Conservation (phyloP, 164 flowering plant species). For the Hamamelis virginiana region DNA sequence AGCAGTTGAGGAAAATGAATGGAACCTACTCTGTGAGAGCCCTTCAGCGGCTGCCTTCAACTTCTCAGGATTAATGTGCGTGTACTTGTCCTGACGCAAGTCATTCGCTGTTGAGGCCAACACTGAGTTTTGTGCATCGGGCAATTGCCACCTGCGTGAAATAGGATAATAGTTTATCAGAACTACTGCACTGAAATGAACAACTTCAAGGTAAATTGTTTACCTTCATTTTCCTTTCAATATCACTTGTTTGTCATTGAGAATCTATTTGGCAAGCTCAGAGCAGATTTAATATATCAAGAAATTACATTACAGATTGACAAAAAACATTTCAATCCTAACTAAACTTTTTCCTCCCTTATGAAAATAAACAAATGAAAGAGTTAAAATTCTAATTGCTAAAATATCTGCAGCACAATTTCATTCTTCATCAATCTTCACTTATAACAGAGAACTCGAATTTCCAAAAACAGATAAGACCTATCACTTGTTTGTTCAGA, state of each 20-base stretch:
- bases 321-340: no score
- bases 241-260: not conserved
- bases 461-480: no score
- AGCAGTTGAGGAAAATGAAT: not conserved
- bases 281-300: not conserved
- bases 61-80: conserved; percentile 57
- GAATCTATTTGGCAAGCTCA: not conserved
- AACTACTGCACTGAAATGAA: not conserved
- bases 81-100: conserved; percentile 50
- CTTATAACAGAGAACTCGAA: no score
- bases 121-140: conserved; percentile 38
- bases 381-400: no score
- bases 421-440: no score
- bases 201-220: not conserved
- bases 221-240: not conserved
- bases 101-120: conserved; percentile 87
- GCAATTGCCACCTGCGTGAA: conserved; percentile 74
- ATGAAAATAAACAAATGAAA: no score
- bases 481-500: no score
- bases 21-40: conserved; percentile 49
- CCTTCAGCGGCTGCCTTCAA: conserved; percentile 82
- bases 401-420: no score
- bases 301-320: not conserved
- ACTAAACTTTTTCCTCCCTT: no score
- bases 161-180: not conserved